phyloP scores from a whole-genome alignment of 768 basidiomycete species.

The Pisolithus orientalis region DNA sequence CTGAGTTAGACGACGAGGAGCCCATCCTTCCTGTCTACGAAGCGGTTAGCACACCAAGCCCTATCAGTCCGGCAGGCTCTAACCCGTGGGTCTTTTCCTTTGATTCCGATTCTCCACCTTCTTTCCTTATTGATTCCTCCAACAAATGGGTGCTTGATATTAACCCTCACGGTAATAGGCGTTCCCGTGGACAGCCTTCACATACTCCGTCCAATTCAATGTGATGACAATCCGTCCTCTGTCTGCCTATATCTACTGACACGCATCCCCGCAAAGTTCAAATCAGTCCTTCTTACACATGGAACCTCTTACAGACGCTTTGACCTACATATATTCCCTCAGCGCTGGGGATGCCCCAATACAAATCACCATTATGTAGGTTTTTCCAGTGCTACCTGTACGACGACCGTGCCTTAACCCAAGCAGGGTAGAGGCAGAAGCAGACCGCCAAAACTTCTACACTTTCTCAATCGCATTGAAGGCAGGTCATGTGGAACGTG shows the following conservation, averaged over 20 bases:
- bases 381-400: background rate
- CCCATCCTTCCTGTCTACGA: slow-evolving; percentile 19
- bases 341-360: slow-evolving; percentile 37
- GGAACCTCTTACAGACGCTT: slow-evolving; percentile 13
- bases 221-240: background rate
- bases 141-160: background rate
- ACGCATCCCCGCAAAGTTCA: slow-evolving; percentile 3
- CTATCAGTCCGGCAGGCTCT: background rate
- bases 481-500: slow-evolving; percentile 49
- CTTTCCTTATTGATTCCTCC: slow-evolving; percentile 7
- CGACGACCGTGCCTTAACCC: slow-evolving; percentile 5
- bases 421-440: slow-evolving; percentile 23
- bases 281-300: slow-evolving; percentile 17
- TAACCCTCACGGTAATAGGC: slow-evolving; percentile 3
- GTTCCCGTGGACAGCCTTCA: slow-evolving; percentile 7
- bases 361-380: slow-evolving; percentile 50
- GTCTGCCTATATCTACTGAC: slow-evolving; percentile 8
- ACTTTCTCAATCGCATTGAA: slow-evolving; percentile 50
- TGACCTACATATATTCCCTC: slow-evolving; percentile 45
- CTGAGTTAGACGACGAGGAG: slow-evolving; percentile 7
- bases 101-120: slow-evolving; percentile 1
- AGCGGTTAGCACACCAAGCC: background rate
- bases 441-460: slow-evolving; percentile 31
- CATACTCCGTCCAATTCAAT: slow-evolving; percentile 8
- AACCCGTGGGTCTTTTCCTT: slow-evolving; percentile 3